Base-by-base conservation (phyloP, 805 yeast species). In the Metschnikowia colocasiae region DNA sequence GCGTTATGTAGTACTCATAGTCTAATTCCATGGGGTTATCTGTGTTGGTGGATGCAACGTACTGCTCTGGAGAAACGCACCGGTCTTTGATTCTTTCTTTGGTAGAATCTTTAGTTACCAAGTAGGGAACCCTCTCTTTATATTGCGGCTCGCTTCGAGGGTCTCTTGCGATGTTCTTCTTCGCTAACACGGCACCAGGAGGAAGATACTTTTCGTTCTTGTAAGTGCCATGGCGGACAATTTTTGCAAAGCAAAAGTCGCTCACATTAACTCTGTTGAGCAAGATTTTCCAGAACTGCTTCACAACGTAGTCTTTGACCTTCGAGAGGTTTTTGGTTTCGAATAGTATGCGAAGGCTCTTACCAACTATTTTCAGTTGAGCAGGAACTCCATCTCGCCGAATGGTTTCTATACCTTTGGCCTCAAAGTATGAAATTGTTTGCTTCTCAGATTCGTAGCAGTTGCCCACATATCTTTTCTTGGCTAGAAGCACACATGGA, bases 351-450 rank as follows among this genome's bases (percentile, higher is more conserved):
- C 85, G 69, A 3, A 94, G 65, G 0, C 85, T 66, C 48, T 81
- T 79, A 51, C 88, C 95, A 26, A 87, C 82, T 16, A 94, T 82
- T 54, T 83, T 83, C 64, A 82, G 95, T 54, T 87, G 95, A 0
- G 96, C 96, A 0, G 95, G 95, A 22, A 91, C 85, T 0, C 98
- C 98, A 65, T 94, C 99, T 53, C 99, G 70, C 53, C 99, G 68
- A 0, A 94, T 87, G 0, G 98, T 94, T 60, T 94, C 99, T 10
- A 89, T 90, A 1, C 99, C 99, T 56, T 94, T 94, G 0, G 99
- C 97, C 69, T 94, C 98, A 63, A 94, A 90, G 29, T 65, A 74
- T 0, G 97, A 88, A 6, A 51, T 67, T 2, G 45, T 53, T 54
- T 85, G 90, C 13, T 64, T 66, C 25, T 73, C 76, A 15, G 62